Evolutionary conservation across 768 basidiomycete species (phyloP).

Genomic region (Wakefieldia striispora): DNA sequence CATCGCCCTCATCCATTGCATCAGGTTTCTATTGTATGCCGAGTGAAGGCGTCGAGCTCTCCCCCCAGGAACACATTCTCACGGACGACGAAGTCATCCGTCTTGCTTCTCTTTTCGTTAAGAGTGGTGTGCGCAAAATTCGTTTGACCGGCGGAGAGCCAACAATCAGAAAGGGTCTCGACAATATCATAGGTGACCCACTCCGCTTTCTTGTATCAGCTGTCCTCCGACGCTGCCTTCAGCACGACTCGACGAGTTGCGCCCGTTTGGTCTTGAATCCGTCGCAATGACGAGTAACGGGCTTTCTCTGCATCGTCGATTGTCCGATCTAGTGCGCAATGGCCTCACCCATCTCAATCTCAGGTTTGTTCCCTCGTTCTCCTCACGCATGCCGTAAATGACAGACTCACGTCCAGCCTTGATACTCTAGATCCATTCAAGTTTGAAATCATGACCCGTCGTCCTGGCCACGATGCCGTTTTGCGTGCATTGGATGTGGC

Average conservation of each 20-base stretch:
- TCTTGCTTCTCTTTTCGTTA: conserved; percentile 74
- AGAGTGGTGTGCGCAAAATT: conserved; percentile 83
- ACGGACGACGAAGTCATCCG: conserved; percentile 75
- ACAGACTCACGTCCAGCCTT: conserved; percentile 44
- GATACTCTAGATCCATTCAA: conserved; percentile 86
- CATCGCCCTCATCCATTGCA: not conserved
- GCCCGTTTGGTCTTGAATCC: conserved; percentile 57
- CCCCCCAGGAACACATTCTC: conserved; percentile 65
- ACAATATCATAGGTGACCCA: conserved; percentile 61
- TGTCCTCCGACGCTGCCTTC: conserved; percentile 7
- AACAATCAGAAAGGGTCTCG: conserved; percentile 73
- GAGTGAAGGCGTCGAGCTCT: conserved; percentile 70
- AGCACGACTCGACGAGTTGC: conserved; percentile 67
- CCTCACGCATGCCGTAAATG: not conserved
- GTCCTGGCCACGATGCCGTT: conserved; percentile 74
- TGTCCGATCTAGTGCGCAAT: conserved; percentile 63
- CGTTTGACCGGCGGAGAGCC: conserved; percentile 88
- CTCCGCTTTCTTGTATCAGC: not conserved
- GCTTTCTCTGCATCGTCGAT: conserved; percentile 66
- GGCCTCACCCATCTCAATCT: conserved; percentile 78
- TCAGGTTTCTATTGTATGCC: conserved; percentile 94
- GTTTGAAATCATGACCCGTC: conserved; percentile 83
- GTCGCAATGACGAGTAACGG: conserved; percentile 90
- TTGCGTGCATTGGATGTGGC: conserved; percentile 65
- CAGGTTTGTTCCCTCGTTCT: conserved; percentile 40